Percentiles rank a stretch among this genome's conserved stretches.
Conservation (phyloP, 1,284 basidiomycete genomes). For the Pseudozyma pruni region DNA sequence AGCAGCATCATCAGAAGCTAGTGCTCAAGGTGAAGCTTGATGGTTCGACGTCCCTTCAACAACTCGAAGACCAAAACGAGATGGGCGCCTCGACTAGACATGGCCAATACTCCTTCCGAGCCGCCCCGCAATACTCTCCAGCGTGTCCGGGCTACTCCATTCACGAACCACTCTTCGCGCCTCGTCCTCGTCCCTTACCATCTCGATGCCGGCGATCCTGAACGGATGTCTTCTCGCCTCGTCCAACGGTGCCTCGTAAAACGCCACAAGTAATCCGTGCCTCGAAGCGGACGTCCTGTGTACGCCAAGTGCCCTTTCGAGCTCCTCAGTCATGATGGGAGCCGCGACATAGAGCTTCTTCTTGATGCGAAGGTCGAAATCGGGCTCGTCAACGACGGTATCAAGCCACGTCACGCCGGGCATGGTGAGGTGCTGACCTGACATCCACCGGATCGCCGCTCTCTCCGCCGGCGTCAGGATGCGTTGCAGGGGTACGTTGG, state of each 20-base stretch:
- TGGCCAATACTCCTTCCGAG: neutral
- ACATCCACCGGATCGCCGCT: neutral
- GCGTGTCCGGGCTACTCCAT: neutral
- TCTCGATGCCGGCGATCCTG: constrained; percentile 14
- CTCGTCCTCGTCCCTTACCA: constrained; percentile 11
- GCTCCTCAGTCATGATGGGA: constrained; percentile 1
- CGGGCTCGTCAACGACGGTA: constrained; percentile 15
- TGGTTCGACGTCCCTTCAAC: too few species aligned
- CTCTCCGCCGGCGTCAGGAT: neutral
- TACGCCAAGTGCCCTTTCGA: constrained; percentile 1
- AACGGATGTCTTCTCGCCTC: neutral
- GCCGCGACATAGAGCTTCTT: constrained; percentile 13
- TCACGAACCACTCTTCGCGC: neutral
- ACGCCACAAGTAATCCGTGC: constrained; percentile 8
- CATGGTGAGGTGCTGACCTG: neutral
- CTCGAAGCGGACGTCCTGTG: neutral
- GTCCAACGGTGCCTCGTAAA: constrained; percentile 10
- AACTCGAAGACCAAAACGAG: neutral
- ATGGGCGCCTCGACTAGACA: neutral
- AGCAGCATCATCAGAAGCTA: too few species aligned
- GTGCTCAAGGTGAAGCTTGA: too few species aligned
- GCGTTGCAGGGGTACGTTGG: neutral
- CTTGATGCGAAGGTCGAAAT: constrained; percentile 9
- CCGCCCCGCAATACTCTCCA: neutral
- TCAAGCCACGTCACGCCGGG: constrained; percentile 3